These are phyloP conservation scores for Thalia dealbata DNA, from an alignment of 176 grass and related monocot genomes.

Conservation along the genomic window DNA sequence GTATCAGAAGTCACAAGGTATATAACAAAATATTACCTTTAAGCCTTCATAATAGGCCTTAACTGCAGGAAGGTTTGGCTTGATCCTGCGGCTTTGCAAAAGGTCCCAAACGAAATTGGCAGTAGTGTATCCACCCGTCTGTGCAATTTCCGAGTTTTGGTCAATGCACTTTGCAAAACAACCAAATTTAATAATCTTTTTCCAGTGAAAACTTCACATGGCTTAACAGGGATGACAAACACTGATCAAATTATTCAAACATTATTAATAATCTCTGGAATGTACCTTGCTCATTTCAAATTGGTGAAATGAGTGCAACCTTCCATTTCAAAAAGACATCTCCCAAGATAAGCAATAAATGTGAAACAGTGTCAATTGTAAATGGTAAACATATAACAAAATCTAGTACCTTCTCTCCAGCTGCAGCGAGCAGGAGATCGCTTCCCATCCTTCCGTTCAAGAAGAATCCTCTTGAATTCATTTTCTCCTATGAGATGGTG, in stretches of 20 bases:
- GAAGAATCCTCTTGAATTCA: constrained; percentile 65
- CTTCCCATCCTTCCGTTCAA: constrained; percentile 78
- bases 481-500: constrained; percentile 60
- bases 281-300: no score
- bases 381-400: neutral
- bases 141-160: constrained; percentile 20
- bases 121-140: constrained; percentile 83
- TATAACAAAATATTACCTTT: constrained; percentile 37
- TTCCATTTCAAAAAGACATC: neutral
- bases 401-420: constrained; percentile 14
- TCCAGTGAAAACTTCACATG: neutral
- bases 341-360: neutral
- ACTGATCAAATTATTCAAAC: neutral
- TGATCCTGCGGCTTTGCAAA: constrained; percentile 60
- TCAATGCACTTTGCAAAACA: constrained; percentile 4
- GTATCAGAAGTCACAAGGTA: neutral
- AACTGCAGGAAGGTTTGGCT: constrained; percentile 60
- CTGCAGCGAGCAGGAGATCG: constrained; percentile 72
- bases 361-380: neutral
- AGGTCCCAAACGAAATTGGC: constrained; percentile 95
- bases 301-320: no score
- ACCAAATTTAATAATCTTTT: neutral
- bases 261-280: no score
- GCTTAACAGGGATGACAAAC: neutral
- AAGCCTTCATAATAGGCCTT: constrained; percentile 83